Evolutionary conservation across 2,329 filamentous ascomycete genomes (phyloP), one percentile per base, ranked within the genome.

Genomic region (Cryphonectria parasitica): DNA sequence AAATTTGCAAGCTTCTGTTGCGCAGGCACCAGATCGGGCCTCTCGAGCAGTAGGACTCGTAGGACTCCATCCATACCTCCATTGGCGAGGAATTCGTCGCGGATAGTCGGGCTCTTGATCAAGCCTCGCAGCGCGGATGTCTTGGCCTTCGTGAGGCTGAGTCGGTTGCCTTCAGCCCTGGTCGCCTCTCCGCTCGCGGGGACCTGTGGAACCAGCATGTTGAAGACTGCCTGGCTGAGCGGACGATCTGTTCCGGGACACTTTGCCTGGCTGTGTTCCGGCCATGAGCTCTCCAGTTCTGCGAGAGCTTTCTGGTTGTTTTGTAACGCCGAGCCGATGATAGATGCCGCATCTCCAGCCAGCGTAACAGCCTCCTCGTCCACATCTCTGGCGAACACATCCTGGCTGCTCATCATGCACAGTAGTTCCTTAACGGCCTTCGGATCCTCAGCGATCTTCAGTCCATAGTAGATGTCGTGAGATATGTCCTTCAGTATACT

Each of bases 381-480:
- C 56, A 67, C 61, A 25, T 69, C 71, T 66, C 75, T 73, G 13
- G 69, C 65, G 71, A 75, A 73, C 1, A 74, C 69, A 25, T 77
- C 76, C 28, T 75, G 70, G n/a, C 75, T 73, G 39, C 79, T 79
- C 78, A 89, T 85, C 52, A 90, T 80, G 76, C 88, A 90, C 71
- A 91, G 80, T 1, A 91, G 83, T n/a, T 83, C 79, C 73, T 83
- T 83, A 67, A 90, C 74, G 1, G 85, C 85, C 2, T 84, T 83
- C 2, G 81, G 76, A 73, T 90, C 86, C 76, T 89, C 86, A 31
- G 85, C 83, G 70, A 91, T 85, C 77, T 90, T 87, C 25, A 89
- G 81, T 13, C 90, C 90, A 78, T 91, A 92, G 81, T 91, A 92
- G 73, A 91, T 88, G 78, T 91, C 90, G 78, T 92, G 89, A 0